Base-by-base conservation (phyloP, 2,329 filamentous ascomycete genomes). In the Aspergillus intermedius region DNA sequence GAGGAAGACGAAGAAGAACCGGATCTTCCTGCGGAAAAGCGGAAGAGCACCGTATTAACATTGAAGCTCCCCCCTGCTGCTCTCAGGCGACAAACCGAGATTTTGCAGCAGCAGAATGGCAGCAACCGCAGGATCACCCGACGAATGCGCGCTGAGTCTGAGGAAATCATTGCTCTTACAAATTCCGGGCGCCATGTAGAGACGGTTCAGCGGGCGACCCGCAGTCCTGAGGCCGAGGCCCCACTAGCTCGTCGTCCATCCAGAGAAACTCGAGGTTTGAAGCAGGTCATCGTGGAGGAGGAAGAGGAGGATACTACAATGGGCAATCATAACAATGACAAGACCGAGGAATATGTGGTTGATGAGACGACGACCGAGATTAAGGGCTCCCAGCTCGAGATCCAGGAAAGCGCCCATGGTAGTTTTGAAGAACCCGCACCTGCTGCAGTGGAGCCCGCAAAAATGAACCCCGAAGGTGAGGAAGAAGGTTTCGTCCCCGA, bases 131-230 rank as follows among this genome's bases (percentile, higher is more conserved):
- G 80, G 52, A 82, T 76, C 54, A 82, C 78, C 60, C 80, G 82
- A 42, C 72, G 80, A 15, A 81, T 76, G 21, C 78, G 80, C 52
- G 78, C 80, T 54, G 70, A 77, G 3, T 74, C 78, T 22, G 75
- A 78, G 32, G 74, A 78, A 30, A 74, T 83, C 12, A 67, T 81
- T 42, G 78, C 77, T 13, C 67, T 84, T 41, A 78, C 80, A 3
- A 77, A 79, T 53, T 82, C 80, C 6, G 81, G 81, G 15, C 76
- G 72, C 50, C 79, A 83, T 61, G 73, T 75, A 49, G 65, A 78
- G 47, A 71, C 79, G 4, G 69, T 81, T 8, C 72, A 79, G 51
- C 69, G 74, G 54, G 77, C 75, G 22, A 81, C 79, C 2, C 69
- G 68, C 37, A 82, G 74, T 48, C 75, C 79, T 3, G 74, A 79